Base-by-base conservation (phyloP, 2,329 filamentous ascomycete genomes). In the Dactylellina leptospora region DNA sequence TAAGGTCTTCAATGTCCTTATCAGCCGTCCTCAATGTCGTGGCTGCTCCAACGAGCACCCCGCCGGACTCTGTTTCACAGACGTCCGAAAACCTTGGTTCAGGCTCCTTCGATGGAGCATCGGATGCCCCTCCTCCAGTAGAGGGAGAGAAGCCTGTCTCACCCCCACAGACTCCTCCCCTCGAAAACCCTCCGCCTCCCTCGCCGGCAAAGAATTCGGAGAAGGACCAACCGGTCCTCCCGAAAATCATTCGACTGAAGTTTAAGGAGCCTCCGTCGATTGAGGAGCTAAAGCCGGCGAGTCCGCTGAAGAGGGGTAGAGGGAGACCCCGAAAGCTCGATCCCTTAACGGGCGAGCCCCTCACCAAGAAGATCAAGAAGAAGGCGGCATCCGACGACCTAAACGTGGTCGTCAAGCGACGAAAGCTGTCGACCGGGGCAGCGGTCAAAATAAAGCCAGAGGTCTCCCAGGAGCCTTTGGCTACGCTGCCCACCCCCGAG, bases 1-100 rank as follows among this genome's bases (percentile, higher is more conserved):
- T 71, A 11, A 56, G 50, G 27, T 71, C 66, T 36, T 63, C 58
- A 0, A 71, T 71, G 66, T 63, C 66, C 3, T 36, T 71, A 23
- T 71, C 66, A 27, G 53, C 36, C 10, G 66, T 71, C 20, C 51
- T 71, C 6, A 71, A 71, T 27, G n/a, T n/a, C n/a, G n/a, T n/a
- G n/a, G n/a, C n/a, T n/a, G 66, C 51, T n/a, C 50, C 58, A 1
- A 58, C 66, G 3, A 38, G 20, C 13, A 71, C 66, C 1, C 64
- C 64, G 6, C 66, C 66, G 2, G 66, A 71, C 27, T 71, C 56
- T 45, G 9, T 58, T n/a, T 71, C 66, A 11, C 66, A 71, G 27
- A 71, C 66, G 2, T 71, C 66, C 13, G 66, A 71, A 18, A 27
- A 25, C 2, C 30, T 16, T 9, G 28, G 16, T 2, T 63, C 23